These are phyloP conservation scores for Geosmithia putterillii DNA, from an alignment of 2,329 filamentous ascomycete species.

Conservation along the genomic window DNA sequence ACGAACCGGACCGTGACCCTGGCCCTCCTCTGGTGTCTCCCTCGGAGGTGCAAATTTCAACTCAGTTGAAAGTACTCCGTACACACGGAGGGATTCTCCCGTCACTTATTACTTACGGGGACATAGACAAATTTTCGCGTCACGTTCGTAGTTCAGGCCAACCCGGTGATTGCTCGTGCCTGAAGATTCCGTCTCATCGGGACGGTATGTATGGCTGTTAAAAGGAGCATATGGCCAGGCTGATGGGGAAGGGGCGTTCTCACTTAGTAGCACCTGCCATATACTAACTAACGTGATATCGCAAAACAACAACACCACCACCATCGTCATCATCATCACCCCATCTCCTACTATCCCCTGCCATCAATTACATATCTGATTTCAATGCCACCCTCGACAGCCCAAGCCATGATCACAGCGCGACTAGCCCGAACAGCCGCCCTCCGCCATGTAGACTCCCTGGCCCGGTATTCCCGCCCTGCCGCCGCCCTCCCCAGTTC, in stretches of 20 bases:
- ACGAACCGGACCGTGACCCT: too few relatives aligned
- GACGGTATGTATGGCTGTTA: background rate
- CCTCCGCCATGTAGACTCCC: background rate
- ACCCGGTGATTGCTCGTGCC: background rate
- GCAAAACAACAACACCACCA: too few relatives aligned
- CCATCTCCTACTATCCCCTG: too few relatives aligned
- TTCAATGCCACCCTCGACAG: slow-evolving; percentile 13
- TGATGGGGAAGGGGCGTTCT: too few relatives aligned
- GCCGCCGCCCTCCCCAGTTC: slow-evolving; percentile 9
- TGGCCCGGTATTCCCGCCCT: background rate
- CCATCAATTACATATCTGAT: background rate
- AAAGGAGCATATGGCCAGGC: background rate
- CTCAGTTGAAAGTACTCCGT: too few relatives aligned
- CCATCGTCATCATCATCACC: too few relatives aligned
- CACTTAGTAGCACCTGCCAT: too few relatives aligned
- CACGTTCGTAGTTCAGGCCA: background rate
- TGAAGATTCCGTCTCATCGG: background rate
- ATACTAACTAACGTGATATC: too few relatives aligned
- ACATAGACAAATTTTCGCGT: background rate
- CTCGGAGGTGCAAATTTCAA: too few relatives aligned
- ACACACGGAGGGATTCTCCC: too few relatives aligned
- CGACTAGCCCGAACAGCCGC: slow-evolving; percentile 7
- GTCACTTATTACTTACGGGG: too few relatives aligned
- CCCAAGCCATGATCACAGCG: slow-evolving; percentile 8
- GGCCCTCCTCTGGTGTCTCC: too few relatives aligned